A percentile compares a stretch with the other conserved stretches of the same genome.
Conservation (phyloP, 805 yeast species). For the Metschnikowia borealis region DNA sequence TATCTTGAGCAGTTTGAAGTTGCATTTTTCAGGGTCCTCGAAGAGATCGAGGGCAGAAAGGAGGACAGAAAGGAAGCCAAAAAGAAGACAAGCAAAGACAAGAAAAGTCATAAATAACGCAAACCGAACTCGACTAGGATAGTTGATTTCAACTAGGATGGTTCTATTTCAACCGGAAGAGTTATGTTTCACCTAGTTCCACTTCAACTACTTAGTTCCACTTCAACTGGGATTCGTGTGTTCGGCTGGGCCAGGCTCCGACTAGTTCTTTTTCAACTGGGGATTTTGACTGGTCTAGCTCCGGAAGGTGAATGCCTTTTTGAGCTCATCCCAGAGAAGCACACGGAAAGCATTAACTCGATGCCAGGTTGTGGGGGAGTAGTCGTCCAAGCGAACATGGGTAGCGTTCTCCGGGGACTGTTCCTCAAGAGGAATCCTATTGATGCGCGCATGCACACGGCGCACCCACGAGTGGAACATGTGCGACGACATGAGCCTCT, state of each 20-base stretch:
- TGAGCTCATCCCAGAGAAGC: slow-evolving; percentile 59
- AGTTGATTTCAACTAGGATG: no score
- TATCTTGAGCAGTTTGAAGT: slow-evolving; percentile 50
- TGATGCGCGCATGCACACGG: slow-evolving; percentile 57
- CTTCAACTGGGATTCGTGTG: no score
- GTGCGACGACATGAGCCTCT: slow-evolving; percentile 50
- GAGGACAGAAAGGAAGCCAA: background rate
- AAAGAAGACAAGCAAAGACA: background rate
- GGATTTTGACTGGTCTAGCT: background rate
- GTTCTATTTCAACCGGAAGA: no score
- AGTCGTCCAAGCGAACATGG: slow-evolving; percentile 24
- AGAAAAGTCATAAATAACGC: background rate
- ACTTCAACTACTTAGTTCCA: no score
- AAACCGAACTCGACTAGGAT: no score
- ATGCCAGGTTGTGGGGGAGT: slow-evolving; percentile 51
- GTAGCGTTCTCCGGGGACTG: slow-evolving; percentile 18
- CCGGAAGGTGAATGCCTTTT: slow-evolving; percentile 47
- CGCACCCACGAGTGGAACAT: slow-evolving; percentile 62
- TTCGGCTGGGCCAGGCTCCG: no score
- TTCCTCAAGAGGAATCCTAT: slow-evolving; percentile 50
- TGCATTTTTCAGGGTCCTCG: slow-evolving; percentile 31
- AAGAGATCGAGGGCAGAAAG: background rate
- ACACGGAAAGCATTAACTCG: slow-evolving; percentile 57
- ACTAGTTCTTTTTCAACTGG: no score
- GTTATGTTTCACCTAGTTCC: no score